Evolutionary conservation across 2,329 filamentous ascomycete genomes (phyloP).

Genomic region (Aspergillus brasiliensis): DNA sequence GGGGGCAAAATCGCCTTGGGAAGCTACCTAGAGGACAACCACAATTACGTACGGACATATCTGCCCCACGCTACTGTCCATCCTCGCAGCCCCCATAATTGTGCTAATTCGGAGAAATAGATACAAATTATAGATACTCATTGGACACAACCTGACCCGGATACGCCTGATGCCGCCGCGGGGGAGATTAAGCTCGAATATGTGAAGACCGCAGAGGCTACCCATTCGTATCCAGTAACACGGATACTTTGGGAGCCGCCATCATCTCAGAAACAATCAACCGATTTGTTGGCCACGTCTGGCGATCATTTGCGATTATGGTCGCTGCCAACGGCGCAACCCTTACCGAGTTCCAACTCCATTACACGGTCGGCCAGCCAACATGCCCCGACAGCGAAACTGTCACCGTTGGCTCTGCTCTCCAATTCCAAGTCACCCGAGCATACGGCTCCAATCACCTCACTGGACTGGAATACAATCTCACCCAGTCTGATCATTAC

Average conservation of each 20-base stretch:
- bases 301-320: conserved; percentile 92
- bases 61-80: not conserved
- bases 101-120: conserved; percentile 50
- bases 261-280: conserved; percentile 91
- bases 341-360: conserved; percentile 63
- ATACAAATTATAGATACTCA: conserved; percentile 97
- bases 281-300: conserved; percentile 90
- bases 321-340: conserved; percentile 75
- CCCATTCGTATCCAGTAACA: conserved; percentile 96
- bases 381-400: conserved; percentile 69
- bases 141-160: conserved; percentile 68
- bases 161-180: conserved; percentile 70
- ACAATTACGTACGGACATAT: conserved; percentile 79
- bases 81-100: conserved; percentile 5
- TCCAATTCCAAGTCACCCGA: conserved; percentile 99
- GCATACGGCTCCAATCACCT: conserved; percentile 94
- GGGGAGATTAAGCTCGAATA: conserved; percentile 72
- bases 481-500: conserved; percentile 97
- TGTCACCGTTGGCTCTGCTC: conserved; percentile 87
- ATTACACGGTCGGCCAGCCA: conserved; percentile 68
- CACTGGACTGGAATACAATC: conserved; percentile 96
- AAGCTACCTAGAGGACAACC: conserved; percentile 95
- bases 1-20: conserved; percentile 93
- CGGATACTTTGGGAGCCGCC: conserved; percentile 94
- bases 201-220: conserved; percentile 90